These are phyloP conservation scores for Sideroxylon spinosum DNA, from an alignment of 179 eudicot species.

Conservation along the genomic window DNA sequence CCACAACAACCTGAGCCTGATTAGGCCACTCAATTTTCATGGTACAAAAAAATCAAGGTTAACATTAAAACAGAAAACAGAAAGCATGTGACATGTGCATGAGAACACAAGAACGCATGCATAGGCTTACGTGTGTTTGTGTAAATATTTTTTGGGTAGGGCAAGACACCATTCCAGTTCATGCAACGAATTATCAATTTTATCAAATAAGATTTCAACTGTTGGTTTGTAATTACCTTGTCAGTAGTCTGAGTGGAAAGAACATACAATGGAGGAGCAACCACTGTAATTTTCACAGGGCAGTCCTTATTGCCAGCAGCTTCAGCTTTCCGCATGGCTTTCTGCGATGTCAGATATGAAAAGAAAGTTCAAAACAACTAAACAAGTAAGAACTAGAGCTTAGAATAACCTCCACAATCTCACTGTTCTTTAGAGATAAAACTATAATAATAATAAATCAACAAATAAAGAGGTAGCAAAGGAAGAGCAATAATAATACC, in stretches of 20 bases:
- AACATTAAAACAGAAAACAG: too few species aligned
- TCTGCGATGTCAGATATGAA: constrained; percentile 30
- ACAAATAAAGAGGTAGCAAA: too few species aligned
- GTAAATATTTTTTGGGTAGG: too few species aligned
- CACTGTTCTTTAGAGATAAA: too few species aligned
- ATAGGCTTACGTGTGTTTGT: too few species aligned
- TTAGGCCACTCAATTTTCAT: too few species aligned
- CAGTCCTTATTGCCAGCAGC: constrained; percentile 72
- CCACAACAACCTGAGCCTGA: background rate
- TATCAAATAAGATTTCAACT: background rate
- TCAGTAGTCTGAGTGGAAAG: constrained; percentile 59
- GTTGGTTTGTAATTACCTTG: constrained; percentile 14
- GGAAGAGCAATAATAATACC: constrained; percentile 25
- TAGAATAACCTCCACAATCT: too few species aligned
- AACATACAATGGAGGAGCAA: constrained; percentile 80
- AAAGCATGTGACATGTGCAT: too few species aligned
- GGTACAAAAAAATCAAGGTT: too few species aligned
- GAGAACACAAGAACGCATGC: background rate
- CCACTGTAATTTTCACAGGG: constrained; percentile 73
- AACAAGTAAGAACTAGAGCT: too few species aligned
- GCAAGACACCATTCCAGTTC: too few species aligned
- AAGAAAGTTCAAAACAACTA: background rate
- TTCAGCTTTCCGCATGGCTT: constrained; percentile 82
- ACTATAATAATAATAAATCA: too few species aligned
- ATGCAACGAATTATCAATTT: background rate